Percentiles rank a stretch among this genome's conserved stretches.
Evolutionary conservation across 139 green algal species (phyloP).

Genomic region (Closterium sp.): DNA sequence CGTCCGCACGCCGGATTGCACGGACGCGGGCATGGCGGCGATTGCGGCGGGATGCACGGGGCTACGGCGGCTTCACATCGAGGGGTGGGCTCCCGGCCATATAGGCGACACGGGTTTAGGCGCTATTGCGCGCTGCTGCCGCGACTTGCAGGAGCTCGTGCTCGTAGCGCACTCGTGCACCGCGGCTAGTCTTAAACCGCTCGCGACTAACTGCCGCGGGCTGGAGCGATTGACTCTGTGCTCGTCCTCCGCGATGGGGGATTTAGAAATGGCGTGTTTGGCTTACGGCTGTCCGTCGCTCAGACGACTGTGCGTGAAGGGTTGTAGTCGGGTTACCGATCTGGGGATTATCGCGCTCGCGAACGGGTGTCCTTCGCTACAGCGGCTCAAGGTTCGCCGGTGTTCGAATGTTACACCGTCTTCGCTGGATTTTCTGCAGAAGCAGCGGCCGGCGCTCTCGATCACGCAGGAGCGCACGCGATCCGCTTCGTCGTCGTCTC

Average conservation of each 20-base stretch:
- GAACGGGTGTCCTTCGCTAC: conserved; percentile 23
- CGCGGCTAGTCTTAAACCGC: conserved; percentile 15
- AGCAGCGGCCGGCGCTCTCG: not conserved
- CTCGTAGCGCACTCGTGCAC: conserved; percentile 28
- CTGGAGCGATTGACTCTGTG: conserved; percentile 40
- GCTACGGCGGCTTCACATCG: conserved; percentile 19
- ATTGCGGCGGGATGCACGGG: conserved; percentile 14
- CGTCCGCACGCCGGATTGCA: conserved; percentile 10
- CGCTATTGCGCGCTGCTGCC: conserved; percentile 11
- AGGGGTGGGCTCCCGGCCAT: conserved; percentile 25
- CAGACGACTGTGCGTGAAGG: conserved; percentile 27
- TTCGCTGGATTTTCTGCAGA: conserved; percentile 19
- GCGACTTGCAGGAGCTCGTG: conserved; percentile 35
- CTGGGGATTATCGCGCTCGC: conserved; percentile 30
- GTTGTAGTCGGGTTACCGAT: conserved; percentile 18
- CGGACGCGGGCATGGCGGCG: conserved; percentile 19
- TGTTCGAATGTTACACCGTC: conserved; percentile 1
- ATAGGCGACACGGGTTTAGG: conserved; percentile 10
- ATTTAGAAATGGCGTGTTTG: conserved; percentile 32
- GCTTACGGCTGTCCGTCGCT: conserved; percentile 19
- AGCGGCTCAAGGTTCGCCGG: conserved; percentile 22
- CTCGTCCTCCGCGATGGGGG: not conserved
- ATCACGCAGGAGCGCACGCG: conserved; percentile 21
- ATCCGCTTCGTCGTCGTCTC: not conserved
- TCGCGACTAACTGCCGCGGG: not conserved